Percentiles rank a stretch among this genome's conserved stretches.
Conservation (phyloP, 2,329 filamentous ascomycete species). For the Pseudocercospora crystallina region DNA sequence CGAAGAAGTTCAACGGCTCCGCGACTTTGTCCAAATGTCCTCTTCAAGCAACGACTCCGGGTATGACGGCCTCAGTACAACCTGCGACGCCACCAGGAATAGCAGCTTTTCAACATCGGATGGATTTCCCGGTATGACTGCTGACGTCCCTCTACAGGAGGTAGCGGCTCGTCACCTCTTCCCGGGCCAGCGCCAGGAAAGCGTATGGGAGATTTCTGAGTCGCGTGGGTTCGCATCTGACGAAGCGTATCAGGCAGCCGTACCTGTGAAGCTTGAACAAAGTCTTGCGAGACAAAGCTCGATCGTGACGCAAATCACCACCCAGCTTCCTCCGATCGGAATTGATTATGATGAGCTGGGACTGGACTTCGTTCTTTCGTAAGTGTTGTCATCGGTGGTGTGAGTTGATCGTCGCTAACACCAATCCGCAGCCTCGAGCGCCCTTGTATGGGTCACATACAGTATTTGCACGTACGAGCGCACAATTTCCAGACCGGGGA, state of each 20-base stretch:
- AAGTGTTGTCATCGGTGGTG: constrained; percentile 1
- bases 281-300: background rate
- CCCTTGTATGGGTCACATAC: constrained; percentile 25
- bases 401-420: background rate
- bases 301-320: background rate
- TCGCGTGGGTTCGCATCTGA: constrained; percentile 22
- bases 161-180: constrained; percentile 9
- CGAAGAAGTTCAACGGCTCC: constrained; percentile 16
- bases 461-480: constrained; percentile 25
- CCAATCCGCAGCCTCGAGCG: constrained; percentile 18
- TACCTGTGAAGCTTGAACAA: background rate
- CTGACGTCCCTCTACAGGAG: constrained; percentile 15
- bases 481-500: constrained; percentile 21
- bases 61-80: constrained; percentile 19
- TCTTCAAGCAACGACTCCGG: constrained; percentile 22
- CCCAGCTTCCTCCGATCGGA: constrained; percentile 8
- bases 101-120: constrained; percentile 20
- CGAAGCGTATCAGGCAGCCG: constrained; percentile 11
- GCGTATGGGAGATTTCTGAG: constrained; percentile 19
- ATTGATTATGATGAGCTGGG: constrained; percentile 26
- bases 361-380: constrained; percentile 25
- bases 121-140: constrained; percentile 17
- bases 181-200: constrained; percentile 9
- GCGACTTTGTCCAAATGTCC: constrained; percentile 13
- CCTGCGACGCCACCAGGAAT: constrained; percentile 20